These are phyloP conservation scores for Mucor racemosus DNA, from an alignment of 371 early-diverging fungal genomes.

Conservation along the genomic window DNA sequence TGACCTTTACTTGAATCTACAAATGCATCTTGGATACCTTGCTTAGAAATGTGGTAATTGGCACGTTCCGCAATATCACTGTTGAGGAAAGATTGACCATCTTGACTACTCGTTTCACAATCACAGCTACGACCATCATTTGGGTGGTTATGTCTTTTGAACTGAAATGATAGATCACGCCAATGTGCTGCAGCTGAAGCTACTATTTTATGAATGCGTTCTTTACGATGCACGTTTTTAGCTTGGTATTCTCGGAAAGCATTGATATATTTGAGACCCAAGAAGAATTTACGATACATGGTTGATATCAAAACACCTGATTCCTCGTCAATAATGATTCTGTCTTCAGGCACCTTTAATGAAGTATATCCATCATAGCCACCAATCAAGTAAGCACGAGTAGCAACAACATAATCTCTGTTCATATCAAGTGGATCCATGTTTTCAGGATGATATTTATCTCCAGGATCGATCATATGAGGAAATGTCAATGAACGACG, in stretches of 20 bases:
- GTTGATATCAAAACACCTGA: conserved; percentile 60
- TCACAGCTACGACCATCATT: conserved; percentile 20
- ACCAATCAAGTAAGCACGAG: conserved; percentile 60
- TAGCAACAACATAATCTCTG: conserved; percentile 54
- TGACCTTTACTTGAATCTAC: conserved; percentile 34
- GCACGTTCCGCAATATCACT: conserved; percentile 25
- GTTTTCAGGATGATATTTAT: conserved; percentile 30
- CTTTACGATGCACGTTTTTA: conserved; percentile 18
- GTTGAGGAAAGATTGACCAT: conserved; percentile 9
- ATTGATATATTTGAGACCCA: conserved; percentile 62
- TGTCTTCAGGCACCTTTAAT: conserved; percentile 39
- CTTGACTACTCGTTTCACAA: conserved; percentile 10
- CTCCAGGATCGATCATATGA: conserved; percentile 11
- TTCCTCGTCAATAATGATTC: conserved; percentile 61
- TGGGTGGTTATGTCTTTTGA: conserved; percentile 25
- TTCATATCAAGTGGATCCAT: conserved; percentile 52
- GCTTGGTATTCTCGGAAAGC: conserved; percentile 43
- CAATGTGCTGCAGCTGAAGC: conserved; percentile 30
- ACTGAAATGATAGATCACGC: conserved; percentile 24
- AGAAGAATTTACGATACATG: conserved; percentile 58
- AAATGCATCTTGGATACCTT: conserved; percentile 37
- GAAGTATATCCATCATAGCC: conserved; percentile 66
- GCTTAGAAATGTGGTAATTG: conserved; percentile 20
- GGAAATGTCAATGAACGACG: conserved; percentile 26
- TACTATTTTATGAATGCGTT: conserved; percentile 21